Base-by-base conservation (phyloP, 495 filamentous ascomycete genomes). In the Neurospora sp. region DNA sequence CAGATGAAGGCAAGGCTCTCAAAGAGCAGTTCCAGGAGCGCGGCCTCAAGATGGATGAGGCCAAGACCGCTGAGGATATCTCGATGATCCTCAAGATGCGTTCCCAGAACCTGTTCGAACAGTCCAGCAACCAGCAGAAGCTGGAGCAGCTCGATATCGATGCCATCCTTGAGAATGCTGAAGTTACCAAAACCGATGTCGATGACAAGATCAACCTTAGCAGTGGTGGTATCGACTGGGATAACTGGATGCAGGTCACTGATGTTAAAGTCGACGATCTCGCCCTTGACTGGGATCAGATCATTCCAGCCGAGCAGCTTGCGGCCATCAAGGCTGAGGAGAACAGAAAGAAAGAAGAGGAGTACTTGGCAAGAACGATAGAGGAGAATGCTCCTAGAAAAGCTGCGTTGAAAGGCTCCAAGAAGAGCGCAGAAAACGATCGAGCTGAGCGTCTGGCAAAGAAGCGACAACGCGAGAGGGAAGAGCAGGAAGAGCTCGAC, bases 131-230 rank as follows among this genome's bases (percentile, higher is more conserved):
- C 81, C 96, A 99, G 81, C 89, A 93, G 83, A 94, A 96, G 79
- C 87, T 99, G 37, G 96, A 99, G 79, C 94, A 97, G 80, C 90
- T 99, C n/a, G 96, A 99, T 78, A 98, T 99, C 73, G 96, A 99
- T 77, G 92, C 94, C 16, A 94, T 99, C 31, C 90, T 99, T 12
- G 94, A 93, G 69, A 96, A 96, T 81, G 96, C 96, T 35, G 96
- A 99, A 83, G 89, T 97, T 75, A 94, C 97, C 74, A 92, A 96
- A 78, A 97, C 94, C 0, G 93, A 97, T 77, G 91, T 97, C 59
- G 90, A 93, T 5, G 85, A 87, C 73, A 84, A 87, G 76, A 82
- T 87, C 80, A 87, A 87, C 46, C 84, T 87, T 5, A 87, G 85
- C 76, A 88, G 85, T 54, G 92, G 94, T 77, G 93, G 92, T 46